These are phyloP conservation scores for Penicillium coffeae DNA, from an alignment of 495 filamentous ascomycete species.

Conservation along the genomic window DNA sequence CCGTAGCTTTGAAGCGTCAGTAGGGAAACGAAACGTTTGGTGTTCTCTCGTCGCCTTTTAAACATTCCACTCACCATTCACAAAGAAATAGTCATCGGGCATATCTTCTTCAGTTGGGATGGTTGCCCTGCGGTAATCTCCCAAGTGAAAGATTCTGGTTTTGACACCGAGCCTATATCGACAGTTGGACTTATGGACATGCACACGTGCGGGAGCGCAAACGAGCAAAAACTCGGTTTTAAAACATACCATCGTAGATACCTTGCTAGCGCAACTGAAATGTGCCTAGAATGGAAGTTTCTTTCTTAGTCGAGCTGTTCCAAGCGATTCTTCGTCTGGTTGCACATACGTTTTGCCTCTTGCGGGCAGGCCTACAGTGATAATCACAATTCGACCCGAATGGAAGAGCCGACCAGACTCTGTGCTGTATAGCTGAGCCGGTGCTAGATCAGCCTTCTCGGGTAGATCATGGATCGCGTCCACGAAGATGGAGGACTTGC, in stretches of 20 bases:
- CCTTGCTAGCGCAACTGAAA: constrained; percentile 88
- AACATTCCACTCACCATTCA: constrained; percentile 59
- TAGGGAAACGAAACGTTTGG: not conserved
- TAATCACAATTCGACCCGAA: constrained; percentile 93
- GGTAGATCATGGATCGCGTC: constrained; percentile 96
- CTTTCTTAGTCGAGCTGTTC: constrained; percentile 6
- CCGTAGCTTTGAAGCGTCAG: constrained; percentile 54
- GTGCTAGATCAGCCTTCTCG: constrained; percentile 79
- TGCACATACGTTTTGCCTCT: constrained; percentile 86
- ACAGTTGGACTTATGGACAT: too few relatives aligned
- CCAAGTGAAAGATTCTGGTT: constrained; percentile 93
- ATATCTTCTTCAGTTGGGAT: constrained; percentile 82
- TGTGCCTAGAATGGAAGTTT: constrained; percentile 57
- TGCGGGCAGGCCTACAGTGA: constrained; percentile 92
- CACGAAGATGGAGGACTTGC: constrained; percentile 90
- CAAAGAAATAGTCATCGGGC: constrained; percentile 96
- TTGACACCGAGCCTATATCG: constrained; percentile 90
- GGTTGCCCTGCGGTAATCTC: constrained; percentile 91
- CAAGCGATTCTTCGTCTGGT: not conserved
- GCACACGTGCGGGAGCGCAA: too few relatives aligned
- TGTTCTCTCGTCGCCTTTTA: too few relatives aligned
- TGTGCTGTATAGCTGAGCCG: constrained; percentile 96
- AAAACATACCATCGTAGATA: constrained; percentile 83
- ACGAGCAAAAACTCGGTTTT: not conserved
- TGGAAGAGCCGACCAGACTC: constrained; percentile 96